Evolutionary conservation across 495 filamentous ascomycete genomes (phyloP).

Genomic region (Venustampulla echinocandica): DNA sequence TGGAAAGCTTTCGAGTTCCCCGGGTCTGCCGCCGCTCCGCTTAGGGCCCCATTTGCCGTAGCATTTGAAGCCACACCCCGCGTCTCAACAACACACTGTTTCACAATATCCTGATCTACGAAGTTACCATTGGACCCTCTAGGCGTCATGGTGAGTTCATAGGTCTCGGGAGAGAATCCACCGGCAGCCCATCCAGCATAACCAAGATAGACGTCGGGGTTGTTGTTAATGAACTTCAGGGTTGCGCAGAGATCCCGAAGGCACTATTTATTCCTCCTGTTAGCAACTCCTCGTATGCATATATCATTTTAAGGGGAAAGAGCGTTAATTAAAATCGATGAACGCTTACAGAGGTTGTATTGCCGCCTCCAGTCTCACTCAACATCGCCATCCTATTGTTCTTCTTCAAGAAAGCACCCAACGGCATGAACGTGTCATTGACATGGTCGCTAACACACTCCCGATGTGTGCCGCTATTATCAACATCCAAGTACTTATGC

Average conservation of each 20-base stretch:
- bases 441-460: constrained; percentile 44
- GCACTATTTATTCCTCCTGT: constrained; percentile 26
- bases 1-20: too few species aligned
- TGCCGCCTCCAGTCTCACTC: constrained; percentile 47
- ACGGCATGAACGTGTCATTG: constrained; percentile 33
- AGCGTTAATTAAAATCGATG: too few species aligned
- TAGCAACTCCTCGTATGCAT: neutral
- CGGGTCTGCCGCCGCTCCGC: too few species aligned
- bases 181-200: constrained; percentile 46
- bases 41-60: too few species aligned
- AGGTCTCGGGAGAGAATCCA: neutral
- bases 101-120: constrained; percentile 7
- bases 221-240: constrained; percentile 25
- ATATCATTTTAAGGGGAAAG: neutral
- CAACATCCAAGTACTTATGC: constrained; percentile 48
- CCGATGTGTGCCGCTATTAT: constrained; percentile 43
- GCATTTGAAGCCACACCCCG: neutral
- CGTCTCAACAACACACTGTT: constrained; percentile 5
- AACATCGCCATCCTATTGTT: constrained; percentile 44
- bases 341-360: constrained; percentile 24
- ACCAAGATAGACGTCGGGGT: constrained; percentile 43
- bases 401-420: constrained; percentile 36
- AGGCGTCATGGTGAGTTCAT: constrained; percentile 7
- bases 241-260: constrained; percentile 29
- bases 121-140: constrained; percentile 1